phyloP scores from a whole-genome alignment of 73 alveolate species.

The Paramecium sonneborni region DNA sequence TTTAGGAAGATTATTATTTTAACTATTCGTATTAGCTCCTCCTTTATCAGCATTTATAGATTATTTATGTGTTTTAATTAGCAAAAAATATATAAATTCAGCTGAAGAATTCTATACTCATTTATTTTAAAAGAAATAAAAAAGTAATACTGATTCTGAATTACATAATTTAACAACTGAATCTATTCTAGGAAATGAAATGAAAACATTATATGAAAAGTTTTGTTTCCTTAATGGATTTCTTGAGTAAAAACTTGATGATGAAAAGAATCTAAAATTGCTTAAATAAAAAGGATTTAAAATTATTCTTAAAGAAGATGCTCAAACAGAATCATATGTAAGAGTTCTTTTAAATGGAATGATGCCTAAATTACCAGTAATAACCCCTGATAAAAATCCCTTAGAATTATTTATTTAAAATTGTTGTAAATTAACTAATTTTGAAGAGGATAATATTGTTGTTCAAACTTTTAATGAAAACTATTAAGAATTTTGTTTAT shows the following conservation, averaged over 20 bases:
- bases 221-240: slow-evolving; percentile 62
- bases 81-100: slow-evolving; percentile 55
- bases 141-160: slow-evolving; percentile 35
- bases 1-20: slow-evolving; percentile 14
- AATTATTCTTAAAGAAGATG: slow-evolving; percentile 56
- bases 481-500: slow-evolving; percentile 56
- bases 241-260: slow-evolving; percentile 59
- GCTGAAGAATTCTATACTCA: slow-evolving; percentile 61
- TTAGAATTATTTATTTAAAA: slow-evolving; percentile 44
- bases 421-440: slow-evolving; percentile 60
- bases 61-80: slow-evolving; percentile 47
- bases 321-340: slow-evolving; percentile 56
- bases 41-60: slow-evolving; percentile 67
- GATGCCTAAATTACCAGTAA: slow-evolving; percentile 47
- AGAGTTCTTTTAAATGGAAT: slow-evolving; percentile 49
- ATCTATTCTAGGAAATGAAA: slow-evolving; percentile 62
- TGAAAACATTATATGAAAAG: slow-evolving; percentile 65
- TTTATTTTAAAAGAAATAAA: slow-evolving; percentile 52
- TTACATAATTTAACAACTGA: slow-evolving; percentile 62
- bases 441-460: slow-evolving; percentile 61
- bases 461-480: neutral
- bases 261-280: slow-evolving; percentile 48
- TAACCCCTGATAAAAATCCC: slow-evolving; percentile 19
- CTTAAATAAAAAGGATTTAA: slow-evolving; percentile 55
- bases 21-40: slow-evolving; percentile 58